Evolutionary conservation across 2,329 filamentous ascomycete genomes (phyloP).

Genomic region (Penicillium oxalicum): DNA sequence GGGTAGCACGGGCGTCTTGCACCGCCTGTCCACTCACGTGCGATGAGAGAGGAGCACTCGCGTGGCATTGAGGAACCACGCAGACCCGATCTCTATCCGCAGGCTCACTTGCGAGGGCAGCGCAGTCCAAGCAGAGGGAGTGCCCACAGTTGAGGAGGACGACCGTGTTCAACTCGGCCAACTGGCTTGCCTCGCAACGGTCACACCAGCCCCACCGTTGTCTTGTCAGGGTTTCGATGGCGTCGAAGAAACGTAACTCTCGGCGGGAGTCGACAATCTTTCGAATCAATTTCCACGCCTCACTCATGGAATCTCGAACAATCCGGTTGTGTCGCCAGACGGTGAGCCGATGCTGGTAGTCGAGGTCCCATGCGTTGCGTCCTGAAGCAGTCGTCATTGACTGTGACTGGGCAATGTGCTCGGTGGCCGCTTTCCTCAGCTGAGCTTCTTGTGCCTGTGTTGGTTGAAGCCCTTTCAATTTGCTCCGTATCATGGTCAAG

Average conservation of each 20-base stretch:
- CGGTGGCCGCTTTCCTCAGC: neutral
- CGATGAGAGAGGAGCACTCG: slow-evolving; percentile 34
- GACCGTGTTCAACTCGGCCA: slow-evolving; percentile 22
- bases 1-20: neutral
- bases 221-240: slow-evolving; percentile 18
- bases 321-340: neutral
- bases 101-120: neutral
- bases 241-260: slow-evolving; percentile 19
- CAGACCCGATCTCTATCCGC: neutral
- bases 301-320: neutral
- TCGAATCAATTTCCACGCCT: slow-evolving; percentile 18
- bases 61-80: slow-evolving; percentile 29
- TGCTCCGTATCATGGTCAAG: neutral
- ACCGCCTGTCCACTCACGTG: slow-evolving; percentile 26
- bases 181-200: slow-evolving; percentile 27
- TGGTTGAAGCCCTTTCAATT: neutral
- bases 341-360: neutral
- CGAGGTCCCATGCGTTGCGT: neutral
- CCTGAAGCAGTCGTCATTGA: neutral
- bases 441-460: neutral
- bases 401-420: neutral
- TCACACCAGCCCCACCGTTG: slow-evolving; percentile 23
- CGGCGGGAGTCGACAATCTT: slow-evolving; percentile 17
- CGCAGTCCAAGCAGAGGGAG: slow-evolving; percentile 35
- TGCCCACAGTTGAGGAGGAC: slow-evolving; percentile 50